Evolutionary conservation across 306 rosid genomes (phyloP).

Genomic region (Inga oerstediana): DNA sequence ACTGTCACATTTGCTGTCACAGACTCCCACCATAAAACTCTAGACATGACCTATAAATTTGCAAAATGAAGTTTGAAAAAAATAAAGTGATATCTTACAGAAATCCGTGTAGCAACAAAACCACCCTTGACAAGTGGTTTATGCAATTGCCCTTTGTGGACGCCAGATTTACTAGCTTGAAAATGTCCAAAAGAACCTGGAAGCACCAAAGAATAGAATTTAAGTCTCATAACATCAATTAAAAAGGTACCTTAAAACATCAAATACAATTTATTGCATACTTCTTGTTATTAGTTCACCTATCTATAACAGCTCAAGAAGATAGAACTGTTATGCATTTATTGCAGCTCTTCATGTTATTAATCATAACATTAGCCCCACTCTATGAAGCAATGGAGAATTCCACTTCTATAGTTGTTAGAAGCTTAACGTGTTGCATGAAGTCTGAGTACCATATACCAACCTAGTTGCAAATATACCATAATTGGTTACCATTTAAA

Average conservation of each 20-base stretch:
- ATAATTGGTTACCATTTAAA: neutral
- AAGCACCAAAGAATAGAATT: slow-evolving; percentile 32
- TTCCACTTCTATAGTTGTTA: neutral
- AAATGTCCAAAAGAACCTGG: slow-evolving; percentile 97
- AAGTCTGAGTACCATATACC: neutral
- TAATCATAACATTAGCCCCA: neutral
- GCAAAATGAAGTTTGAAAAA: neutral
- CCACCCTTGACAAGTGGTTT: slow-evolving; percentile 92
- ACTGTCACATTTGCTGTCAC: neutral
- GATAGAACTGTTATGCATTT: neutral
- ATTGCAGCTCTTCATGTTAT: neutral
- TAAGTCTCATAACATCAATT: slow-evolving; percentile 11
- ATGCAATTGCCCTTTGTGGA: slow-evolving; percentile 83
- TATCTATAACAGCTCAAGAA: neutral
- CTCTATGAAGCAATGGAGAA: slow-evolving; percentile 16
- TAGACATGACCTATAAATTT: slow-evolving; percentile 16
- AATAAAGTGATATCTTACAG: slow-evolving; percentile 53
- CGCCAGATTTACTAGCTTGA: slow-evolving; percentile 95
- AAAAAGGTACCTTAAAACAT: slow-evolving; percentile 3
- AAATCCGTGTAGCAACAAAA: slow-evolving; percentile 93
- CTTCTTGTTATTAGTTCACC: neutral
- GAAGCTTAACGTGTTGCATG: neutral
- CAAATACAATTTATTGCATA: neutral
- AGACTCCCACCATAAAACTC: slow-evolving; percentile 4
- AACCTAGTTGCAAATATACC: neutral